These are phyloP conservation scores for Halteria grandinella DNA, from an alignment of 73 alveolate species.

Conservation along the genomic window DNA sequence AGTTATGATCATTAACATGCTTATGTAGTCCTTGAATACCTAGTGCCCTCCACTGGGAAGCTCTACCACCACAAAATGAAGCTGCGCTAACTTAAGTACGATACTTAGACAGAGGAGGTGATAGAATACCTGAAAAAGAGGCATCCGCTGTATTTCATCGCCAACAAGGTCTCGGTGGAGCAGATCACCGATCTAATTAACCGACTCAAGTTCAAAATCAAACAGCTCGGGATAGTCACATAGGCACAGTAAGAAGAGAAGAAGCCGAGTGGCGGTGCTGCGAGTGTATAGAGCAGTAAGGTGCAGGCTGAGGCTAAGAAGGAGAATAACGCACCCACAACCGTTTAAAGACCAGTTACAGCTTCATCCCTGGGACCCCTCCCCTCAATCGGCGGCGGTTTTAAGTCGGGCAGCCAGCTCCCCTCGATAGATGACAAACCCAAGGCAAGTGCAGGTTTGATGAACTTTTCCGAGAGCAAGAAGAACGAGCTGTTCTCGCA, in stretches of 20 bases:
- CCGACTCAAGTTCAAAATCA: conserved; percentile 3
- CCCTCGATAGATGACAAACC: conserved; percentile 37
- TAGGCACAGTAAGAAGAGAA: background rate
- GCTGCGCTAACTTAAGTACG: conserved; percentile 77
- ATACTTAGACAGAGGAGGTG: conserved; percentile 78
- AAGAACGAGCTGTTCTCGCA: no score
- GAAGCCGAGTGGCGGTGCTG: background rate
- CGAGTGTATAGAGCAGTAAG: background rate
- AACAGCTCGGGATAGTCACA: background rate
- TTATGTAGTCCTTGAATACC: conserved; percentile 82
- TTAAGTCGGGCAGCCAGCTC: conserved; percentile 34
- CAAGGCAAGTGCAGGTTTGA: no score
- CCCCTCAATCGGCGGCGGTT: background rate
- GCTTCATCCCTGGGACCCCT: background rate
- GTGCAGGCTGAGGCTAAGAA: background rate
- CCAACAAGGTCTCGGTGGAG: conserved; percentile 58
- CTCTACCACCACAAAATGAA: conserved; percentile 97
- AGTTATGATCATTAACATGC: background rate
- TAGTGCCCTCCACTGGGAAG: conserved; percentile 94
- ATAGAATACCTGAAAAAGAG: conserved; percentile 85
- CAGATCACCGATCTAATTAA: conserved; percentile 64
- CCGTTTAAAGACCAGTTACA: background rate
- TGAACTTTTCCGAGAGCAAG: no score
- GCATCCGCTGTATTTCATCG: conserved; percentile 86
- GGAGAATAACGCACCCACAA: background rate